Percentiles rank a stretch among this genome's conserved stretches.
These are phyloP conservation scores for Isoetes engelmannii DNA, from an alignment of 83 land plant genomes.

Conservation along the genomic window DNA sequence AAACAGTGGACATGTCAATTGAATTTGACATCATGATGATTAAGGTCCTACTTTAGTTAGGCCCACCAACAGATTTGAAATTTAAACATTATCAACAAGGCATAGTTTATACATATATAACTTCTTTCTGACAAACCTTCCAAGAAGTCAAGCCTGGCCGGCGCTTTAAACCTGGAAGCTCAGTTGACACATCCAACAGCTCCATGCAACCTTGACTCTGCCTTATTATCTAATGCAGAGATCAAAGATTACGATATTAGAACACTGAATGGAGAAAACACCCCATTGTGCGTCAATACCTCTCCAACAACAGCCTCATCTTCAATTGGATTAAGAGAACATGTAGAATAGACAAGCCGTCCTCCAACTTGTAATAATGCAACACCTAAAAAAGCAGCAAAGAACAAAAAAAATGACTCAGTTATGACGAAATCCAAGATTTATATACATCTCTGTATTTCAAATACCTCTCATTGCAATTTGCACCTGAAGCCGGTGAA, in stretches of 20 bases:
- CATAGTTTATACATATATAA: not conserved
- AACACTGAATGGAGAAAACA: too few species aligned
- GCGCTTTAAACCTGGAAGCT: constrained; percentile 76
- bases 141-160: constrained; percentile 84
- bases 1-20: not conserved
- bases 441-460: too few species aligned
- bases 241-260: not conserved
- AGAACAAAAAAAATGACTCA: too few species aligned
- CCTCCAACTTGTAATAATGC: constrained; percentile 86
- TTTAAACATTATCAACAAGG: not conserved
- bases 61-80: not conserved
- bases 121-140: constrained; percentile 84
- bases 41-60: too few species aligned
- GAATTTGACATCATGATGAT: too few species aligned
- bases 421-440: too few species aligned
- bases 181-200: constrained; percentile 80
- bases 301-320: constrained; percentile 97
- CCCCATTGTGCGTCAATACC: too few species aligned
- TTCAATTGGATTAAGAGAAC: constrained; percentile 97
- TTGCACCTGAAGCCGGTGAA: constrained; percentile 81
- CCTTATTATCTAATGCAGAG: constrained; percentile 51
- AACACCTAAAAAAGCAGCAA: constrained; percentile 57
- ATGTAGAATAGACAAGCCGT: constrained; percentile 88
- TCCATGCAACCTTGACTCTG: constrained; percentile 70
- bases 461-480: constrained; percentile 99